Evolutionary conservation across 2,329 filamentous ascomycete species (phyloP), one percentile per base, ranked within the genome.

Genomic region (Alternaria postmessia): DNA sequence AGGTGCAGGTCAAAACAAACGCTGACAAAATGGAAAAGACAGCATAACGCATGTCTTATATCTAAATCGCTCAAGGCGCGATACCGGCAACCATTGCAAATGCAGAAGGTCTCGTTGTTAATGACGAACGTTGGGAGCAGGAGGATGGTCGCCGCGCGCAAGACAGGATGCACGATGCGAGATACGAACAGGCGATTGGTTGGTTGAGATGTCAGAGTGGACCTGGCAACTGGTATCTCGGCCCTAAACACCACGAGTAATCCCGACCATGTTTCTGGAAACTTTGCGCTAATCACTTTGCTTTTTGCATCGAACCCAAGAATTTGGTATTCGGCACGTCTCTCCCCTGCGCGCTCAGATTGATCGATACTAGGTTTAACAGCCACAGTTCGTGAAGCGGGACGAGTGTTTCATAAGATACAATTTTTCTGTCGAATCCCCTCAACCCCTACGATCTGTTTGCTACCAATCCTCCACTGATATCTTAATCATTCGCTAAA

Each of bases 41-140:
- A 36, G 47, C 68, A 73, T 67, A 51, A 20, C 61, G 63, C 75
- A 78, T 77, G 9, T 55, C 59, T 73, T 72, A 64, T 69, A 47
- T 36, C 24, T n/a, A 22, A 12, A 7, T 6, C 22, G 8, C 20
- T 26, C 42, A 57, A 54, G 46, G 26, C 53, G 32, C 22, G 28
- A 41, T 48, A 48, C 47, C 46, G 42, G 61, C 32, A 55, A 46
- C 65, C 66, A 75, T 73, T 42, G 60, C 65, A 44, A 58, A 69
- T 68, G 39, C 11, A 68, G 65, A 63, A 63, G 56, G 62, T 66
- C 44, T 54, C 36, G 39, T 61, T 48, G 41, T 56, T 44, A 54
- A 47, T 61, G 61, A 56, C 62, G 59, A 51, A 49, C 49, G 59
- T 57, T 53, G 44, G 56, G 41, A 55, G 42, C 38, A 38, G 49